Percentiles rank a stretch among this genome's conserved stretches.
Evolutionary conservation across 2,329 filamentous ascomycete species (phyloP).

Genomic region (Albifimbria verrucaria): DNA sequence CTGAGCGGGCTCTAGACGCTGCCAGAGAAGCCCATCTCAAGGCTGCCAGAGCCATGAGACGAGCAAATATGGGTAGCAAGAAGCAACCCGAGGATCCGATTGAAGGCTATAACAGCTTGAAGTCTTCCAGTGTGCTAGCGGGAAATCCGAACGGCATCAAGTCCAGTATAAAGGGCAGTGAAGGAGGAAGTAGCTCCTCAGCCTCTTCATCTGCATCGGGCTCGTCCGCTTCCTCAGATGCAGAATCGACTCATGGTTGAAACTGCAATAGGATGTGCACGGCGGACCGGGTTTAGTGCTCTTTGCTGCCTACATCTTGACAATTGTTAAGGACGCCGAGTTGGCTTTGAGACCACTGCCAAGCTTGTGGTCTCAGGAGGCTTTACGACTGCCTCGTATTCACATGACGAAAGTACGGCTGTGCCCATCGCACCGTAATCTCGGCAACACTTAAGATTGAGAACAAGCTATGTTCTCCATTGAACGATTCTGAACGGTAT

Average conservation of each 20-base stretch:
- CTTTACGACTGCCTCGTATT: too few relatives aligned
- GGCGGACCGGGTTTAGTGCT: too few relatives aligned
- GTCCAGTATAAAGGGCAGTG: constrained; percentile 27
- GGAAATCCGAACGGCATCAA: constrained; percentile 25
- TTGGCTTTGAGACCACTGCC: too few relatives aligned
- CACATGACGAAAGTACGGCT: too few relatives aligned
- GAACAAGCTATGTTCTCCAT: too few relatives aligned
- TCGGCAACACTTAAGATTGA: too few relatives aligned
- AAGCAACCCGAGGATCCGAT: constrained; percentile 39
- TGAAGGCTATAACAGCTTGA: constrained; percentile 43
- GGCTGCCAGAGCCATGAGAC: constrained; percentile 36
- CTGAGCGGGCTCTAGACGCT: constrained; percentile 57
- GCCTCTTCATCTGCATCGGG: constrained; percentile 15
- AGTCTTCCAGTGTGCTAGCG: constrained; percentile 40
- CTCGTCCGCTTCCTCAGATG: constrained; percentile 31
- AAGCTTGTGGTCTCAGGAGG: too few relatives aligned
- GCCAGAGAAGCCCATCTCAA: constrained; percentile 33
- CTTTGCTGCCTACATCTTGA: too few relatives aligned
- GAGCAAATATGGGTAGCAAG: constrained; percentile 45
- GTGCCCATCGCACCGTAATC: too few relatives aligned
- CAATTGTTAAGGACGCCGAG: too few relatives aligned
- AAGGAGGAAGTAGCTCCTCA: constrained; percentile 29
- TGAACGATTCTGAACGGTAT: too few relatives aligned
- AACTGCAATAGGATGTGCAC: constrained; percentile 16
- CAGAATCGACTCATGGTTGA: constrained; percentile 30